Base-by-base conservation (phyloP, 768 basidiomycete genomes). In the Boletus edulis region DNA sequence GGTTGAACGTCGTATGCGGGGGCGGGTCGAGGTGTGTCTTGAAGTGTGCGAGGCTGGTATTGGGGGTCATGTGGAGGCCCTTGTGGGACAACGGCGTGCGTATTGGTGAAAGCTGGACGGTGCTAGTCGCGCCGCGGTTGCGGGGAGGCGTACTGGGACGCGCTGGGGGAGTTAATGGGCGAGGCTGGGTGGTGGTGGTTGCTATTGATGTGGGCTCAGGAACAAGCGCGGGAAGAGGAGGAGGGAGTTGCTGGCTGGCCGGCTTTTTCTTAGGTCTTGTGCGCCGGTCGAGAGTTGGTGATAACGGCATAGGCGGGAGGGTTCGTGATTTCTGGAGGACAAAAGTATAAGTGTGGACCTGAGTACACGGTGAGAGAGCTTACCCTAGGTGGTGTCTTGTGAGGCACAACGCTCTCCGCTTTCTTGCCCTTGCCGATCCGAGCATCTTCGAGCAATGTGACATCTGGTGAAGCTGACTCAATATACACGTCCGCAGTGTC, bases 51-150 rank as follows among this genome's bases (percentile, higher is more conserved):
- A 87, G 76, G 59, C 82, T 86, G 1, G 85, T 69, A 3, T 79
- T 79, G 4, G 86, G 86, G 59, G 84, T 85, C 85, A 85, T 86
- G 60, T 86, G 82, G 35, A 86, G 65, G 38, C 85, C 86, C 60
- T 78, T 81, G 64, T 87, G 84, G 0, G 86, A 87, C 8, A 89
- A 67, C 0, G 87, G 86, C 1, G 87, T 88, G n/a, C 79, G 79
- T 18, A 75, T 68, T 0, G 85, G 81, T 2, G 87, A 87, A 17
- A 86, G 72, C 22, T 78, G 75, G 45, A 73, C 65, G 65, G 74
- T 50, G 69, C 37, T 62, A 8, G 54, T 42, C 4, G 59, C 37
- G 38, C 60, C 54, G 24, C 57, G 59, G 45, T 62, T 71, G 17
- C 66, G 70, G 12, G 75, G 69, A 18, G 76, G 78, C 0, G 78